Evolutionary conservation across 169 alveolate genomes (phyloP).

Genomic region (Plasmodium vivax): DNA sequence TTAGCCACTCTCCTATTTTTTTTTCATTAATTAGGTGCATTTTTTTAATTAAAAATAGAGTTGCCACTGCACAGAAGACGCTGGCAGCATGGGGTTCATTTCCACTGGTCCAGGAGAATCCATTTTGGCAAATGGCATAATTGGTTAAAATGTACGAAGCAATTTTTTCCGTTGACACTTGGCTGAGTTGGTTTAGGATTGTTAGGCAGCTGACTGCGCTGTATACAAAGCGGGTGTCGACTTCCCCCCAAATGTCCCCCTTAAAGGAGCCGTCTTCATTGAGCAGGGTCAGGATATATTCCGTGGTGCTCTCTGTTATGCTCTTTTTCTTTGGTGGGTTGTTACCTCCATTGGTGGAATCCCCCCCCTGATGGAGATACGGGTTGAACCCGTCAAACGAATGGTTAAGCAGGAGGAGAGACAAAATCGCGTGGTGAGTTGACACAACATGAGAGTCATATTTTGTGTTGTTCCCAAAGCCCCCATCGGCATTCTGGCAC

Average conservation of each 20-base stretch:
- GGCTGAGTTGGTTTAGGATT: conserved; percentile 85
- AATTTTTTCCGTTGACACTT: conserved; percentile 87
- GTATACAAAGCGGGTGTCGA: conserved; percentile 94
- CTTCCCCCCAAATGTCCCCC: conserved; percentile 95
- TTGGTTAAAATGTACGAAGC: conserved; percentile 87
- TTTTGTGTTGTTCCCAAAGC: conserved; percentile 81
- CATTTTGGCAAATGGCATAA: conserved; percentile 89
- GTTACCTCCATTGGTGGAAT: background rate
- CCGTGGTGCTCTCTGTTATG: conserved; percentile 12
- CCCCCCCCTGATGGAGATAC: background rate
- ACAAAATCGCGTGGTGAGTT: conserved; percentile 78
- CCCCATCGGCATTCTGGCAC: conserved; percentile 81
- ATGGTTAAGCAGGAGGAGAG: conserved; percentile 40
- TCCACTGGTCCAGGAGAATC: conserved; percentile 95
- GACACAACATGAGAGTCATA: conserved; percentile 83
- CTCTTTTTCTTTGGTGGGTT: background rate
- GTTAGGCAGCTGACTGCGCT: conserved; percentile 93
- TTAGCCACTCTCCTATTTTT: conserved; percentile 88
- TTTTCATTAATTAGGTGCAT: conserved; percentile 67
- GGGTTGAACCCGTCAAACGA: conserved; percentile 10
- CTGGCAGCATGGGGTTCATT: conserved; percentile 98
- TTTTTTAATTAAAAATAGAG: conserved; percentile 43
- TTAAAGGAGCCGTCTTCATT: conserved; percentile 95
- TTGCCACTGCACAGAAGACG: conserved; percentile 94
- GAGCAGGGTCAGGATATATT: conserved; percentile 71